phyloP scores from a whole-genome alignment of 768 basidiomycete genomes.

The Suillus plorans region DNA sequence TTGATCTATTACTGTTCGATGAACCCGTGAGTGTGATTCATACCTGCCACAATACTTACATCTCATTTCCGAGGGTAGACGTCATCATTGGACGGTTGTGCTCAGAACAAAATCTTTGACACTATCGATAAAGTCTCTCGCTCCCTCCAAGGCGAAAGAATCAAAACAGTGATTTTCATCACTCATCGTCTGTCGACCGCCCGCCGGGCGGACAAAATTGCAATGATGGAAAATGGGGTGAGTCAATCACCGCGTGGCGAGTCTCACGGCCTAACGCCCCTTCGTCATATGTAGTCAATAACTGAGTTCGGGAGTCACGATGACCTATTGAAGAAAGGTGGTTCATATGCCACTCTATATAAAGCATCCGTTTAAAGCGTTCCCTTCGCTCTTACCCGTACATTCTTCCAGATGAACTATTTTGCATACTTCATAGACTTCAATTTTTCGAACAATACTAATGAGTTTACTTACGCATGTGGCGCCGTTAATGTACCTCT shows the following conservation, averaged over 20 bases:
- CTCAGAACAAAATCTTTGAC: constrained; percentile 78
- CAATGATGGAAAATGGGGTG: constrained; percentile 80
- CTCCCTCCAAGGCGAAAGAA: constrained; percentile 51
- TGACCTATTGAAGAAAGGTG: constrained; percentile 57
- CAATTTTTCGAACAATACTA: constrained; percentile 11
- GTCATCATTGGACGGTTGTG: constrained; percentile 76
- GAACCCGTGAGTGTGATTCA: constrained; percentile 61
- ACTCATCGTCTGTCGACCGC: constrained; percentile 82
- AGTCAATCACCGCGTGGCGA: constrained; percentile 18
- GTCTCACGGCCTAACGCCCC: constrained; percentile 22
- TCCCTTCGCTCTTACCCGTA: neutral
- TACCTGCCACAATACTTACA: constrained; percentile 4
- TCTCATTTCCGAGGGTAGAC: constrained; percentile 44
- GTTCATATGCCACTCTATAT: constrained; percentile 70
- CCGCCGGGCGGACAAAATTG: constrained; percentile 81
- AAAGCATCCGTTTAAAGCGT: constrained; percentile 57
- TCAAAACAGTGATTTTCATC: constrained; percentile 78
- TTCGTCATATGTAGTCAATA: constrained; percentile 49
- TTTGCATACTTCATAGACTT: constrained; percentile 18
- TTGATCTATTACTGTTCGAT: constrained; percentile 82
- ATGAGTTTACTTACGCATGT: constrained; percentile 18
- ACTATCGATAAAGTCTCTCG: constrained; percentile 68
- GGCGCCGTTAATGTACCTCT: constrained; percentile 20
- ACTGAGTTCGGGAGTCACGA: constrained; percentile 76
- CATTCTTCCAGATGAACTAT: constrained; percentile 16